Percentiles rank a stretch among this genome's conserved stretches.
Evolutionary conservation across 345 rosid species (phyloP).

Genomic region (Gossypium mustelinum): DNA sequence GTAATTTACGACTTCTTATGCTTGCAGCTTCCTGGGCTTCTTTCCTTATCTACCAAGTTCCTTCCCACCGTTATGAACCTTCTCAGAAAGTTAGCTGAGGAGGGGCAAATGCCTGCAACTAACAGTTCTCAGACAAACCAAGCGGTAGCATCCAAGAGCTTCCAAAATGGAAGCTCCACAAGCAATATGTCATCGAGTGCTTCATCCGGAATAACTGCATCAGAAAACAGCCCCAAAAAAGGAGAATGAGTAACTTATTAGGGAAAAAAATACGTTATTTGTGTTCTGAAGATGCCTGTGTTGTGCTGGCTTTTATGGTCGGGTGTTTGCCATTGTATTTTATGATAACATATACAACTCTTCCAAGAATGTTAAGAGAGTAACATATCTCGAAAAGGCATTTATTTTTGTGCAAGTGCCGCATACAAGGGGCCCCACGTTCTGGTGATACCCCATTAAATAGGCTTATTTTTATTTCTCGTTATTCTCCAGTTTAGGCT

Average conservation of each 20-base stretch:
- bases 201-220: conserved; percentile 42
- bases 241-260: conserved; percentile 30
- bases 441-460: conserved; percentile 24
- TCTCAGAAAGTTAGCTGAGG: conserved; percentile 68
- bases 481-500: conserved; percentile 17
- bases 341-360: conserved; percentile 16
- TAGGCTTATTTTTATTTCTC: conserved; percentile 14
- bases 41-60: conserved; percentile 76
- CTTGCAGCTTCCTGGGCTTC: conserved; percentile 78
- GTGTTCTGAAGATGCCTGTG: conserved; percentile 17
- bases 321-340: not conserved
- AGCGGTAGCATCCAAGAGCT: conserved; percentile 29
- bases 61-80: conserved; percentile 92
- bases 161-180: conserved; percentile 37
- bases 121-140: conserved; percentile 38
- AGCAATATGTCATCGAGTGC: conserved; percentile 41
- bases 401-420: conserved; percentile 43
- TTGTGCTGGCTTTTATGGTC: conserved; percentile 10
- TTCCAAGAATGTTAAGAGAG: conserved; percentile 14
- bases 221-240: conserved; percentile 39
- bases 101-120: conserved; percentile 54
- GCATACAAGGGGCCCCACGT: conserved; percentile 22
- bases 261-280: not conserved
- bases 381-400: conserved; percentile 38
- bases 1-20: conserved; percentile 7